phyloP scores from a whole-genome alignment of 306 rosid genomes.

The Spatholobus suberectus region DNA sequence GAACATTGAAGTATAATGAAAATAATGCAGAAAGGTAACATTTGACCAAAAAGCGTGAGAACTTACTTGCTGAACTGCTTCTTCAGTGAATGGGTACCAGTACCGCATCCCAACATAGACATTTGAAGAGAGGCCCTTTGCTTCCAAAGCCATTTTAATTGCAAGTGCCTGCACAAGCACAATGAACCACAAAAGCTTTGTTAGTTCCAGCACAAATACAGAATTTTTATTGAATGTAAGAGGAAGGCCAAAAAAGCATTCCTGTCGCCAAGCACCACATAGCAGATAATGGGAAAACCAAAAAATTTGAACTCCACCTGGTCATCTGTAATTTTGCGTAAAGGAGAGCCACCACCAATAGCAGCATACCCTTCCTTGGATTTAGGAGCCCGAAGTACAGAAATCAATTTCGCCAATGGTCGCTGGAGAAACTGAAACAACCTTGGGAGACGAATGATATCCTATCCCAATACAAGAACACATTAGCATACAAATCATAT shows the following conservation, averaged over 20 bases:
- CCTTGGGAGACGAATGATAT: constrained; percentile 96
- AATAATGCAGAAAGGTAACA: constrained; percentile 12
- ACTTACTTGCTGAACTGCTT: constrained; percentile 89
- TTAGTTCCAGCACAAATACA: constrained; percentile 31
- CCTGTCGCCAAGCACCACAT: background rate
- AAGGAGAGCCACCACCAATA: constrained; percentile 98
- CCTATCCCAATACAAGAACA: constrained; percentile 55
- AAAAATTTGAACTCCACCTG: constrained; percentile 64
- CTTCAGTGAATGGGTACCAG: constrained; percentile 99
- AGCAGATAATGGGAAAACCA: constrained; percentile 4
- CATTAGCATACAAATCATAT: constrained; percentile 28
- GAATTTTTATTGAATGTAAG: background rate
- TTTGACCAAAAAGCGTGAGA: constrained; percentile 25
- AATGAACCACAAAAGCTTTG: constrained; percentile 17
- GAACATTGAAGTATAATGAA: background rate
- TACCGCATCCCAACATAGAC: constrained; percentile 96
- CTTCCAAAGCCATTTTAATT: constrained; percentile 81
- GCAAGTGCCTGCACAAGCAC: constrained; percentile 75
- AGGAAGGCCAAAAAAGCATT: constrained; percentile 12
- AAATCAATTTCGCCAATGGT: constrained; percentile 87
- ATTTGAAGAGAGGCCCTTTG: constrained; percentile 74
- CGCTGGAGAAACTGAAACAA: constrained; percentile 83
- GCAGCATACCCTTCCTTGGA: constrained; percentile 98
- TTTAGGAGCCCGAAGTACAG: constrained; percentile 92
- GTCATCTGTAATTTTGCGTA: constrained; percentile 92